phyloP scores from a whole-genome alignment of 306 rosid genomes.

The Trifolium pratense region DNA sequence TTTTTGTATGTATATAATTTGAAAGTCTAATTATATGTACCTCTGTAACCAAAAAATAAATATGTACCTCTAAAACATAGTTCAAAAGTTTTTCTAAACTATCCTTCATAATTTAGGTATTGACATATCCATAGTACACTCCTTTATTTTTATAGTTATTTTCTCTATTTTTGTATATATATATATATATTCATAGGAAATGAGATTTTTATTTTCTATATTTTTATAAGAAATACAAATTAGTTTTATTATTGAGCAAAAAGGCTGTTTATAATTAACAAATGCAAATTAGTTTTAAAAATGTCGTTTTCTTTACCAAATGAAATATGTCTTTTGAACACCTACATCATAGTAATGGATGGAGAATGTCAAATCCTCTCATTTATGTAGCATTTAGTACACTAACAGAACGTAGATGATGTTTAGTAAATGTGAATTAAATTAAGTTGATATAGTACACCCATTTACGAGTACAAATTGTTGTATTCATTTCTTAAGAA shows the following conservation, averaged over 20 bases:
- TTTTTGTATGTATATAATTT: too few species aligned
- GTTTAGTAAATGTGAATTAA: constrained; percentile 25
- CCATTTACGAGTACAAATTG: not conserved
- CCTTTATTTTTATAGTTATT: not conserved
- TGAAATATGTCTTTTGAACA: not conserved
- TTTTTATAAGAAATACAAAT: not conserved
- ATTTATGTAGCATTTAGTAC: constrained; percentile 35
- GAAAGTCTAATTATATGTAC: too few species aligned
- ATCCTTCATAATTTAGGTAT: too few species aligned
- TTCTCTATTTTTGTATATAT: not conserved
- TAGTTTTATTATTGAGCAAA: not conserved
- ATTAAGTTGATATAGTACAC: not conserved
- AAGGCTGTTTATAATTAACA: too few species aligned
- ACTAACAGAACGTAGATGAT: constrained; percentile 2
- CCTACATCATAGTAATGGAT: not conserved
- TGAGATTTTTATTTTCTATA: too few species aligned
- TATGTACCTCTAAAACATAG: too few species aligned
- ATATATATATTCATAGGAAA: too few species aligned
- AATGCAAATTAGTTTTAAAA: not conserved
- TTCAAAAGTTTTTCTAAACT: too few species aligned
- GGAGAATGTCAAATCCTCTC: constrained; percentile 10
- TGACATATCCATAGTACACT: not conserved
- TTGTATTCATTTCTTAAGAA: not conserved
- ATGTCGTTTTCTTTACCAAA: too few species aligned
- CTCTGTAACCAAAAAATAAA: too few species aligned